A percentile compares a stretch with the other conserved stretches of the same genome.
Evolutionary conservation across 116 monocot genomes (phyloP).

Genomic region (Dioscorea cayenensis): DNA sequence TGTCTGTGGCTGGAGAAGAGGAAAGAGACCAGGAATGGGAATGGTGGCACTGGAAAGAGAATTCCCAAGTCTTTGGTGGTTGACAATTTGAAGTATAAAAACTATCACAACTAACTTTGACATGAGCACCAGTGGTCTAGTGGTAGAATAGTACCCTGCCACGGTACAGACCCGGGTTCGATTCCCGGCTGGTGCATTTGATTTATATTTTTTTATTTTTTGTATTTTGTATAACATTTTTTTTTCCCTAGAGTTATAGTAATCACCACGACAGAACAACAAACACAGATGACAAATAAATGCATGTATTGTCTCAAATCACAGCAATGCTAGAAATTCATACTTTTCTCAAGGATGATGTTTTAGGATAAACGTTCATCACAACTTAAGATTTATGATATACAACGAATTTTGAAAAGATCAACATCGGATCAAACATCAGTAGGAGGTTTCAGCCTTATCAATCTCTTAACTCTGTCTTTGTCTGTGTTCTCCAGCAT

Average conservation of each 20-base stretch:
- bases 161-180: slow-evolving; percentile 99
- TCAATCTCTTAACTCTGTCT: slow-evolving; percentile 67
- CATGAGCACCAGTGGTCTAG: slow-evolving; percentile 71
- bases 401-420: not conserved
- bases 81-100: not conserved
- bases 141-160: slow-evolving; percentile 99
- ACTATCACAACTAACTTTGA: not conserved
- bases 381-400: not conserved
- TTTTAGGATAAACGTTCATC: too few relatives aligned
- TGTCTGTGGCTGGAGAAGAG: not conserved
- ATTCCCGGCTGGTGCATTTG: slow-evolving; percentile 90
- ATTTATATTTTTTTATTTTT: not conserved
- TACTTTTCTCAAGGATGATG: too few relatives aligned
- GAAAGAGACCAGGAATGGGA: too few relatives aligned
- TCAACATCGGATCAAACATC: slow-evolving; percentile 36
- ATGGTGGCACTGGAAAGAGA: too few relatives aligned
- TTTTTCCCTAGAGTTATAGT: too few relatives aligned
- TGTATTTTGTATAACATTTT: too few relatives aligned
- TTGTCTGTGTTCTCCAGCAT: slow-evolving; percentile 90
- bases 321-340: too few relatives aligned
- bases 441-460: slow-evolving; percentile 77
- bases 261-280: too few relatives aligned
- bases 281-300: too few relatives aligned
- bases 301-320: too few relatives aligned
- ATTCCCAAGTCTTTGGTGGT: not conserved